A percentile compares a stretch with the other conserved stretches of the same genome.
These are phyloP conservation scores for Lentinula detonsa DNA, from an alignment of 768 basidiomycete genomes.

Conservation along the genomic window DNA sequence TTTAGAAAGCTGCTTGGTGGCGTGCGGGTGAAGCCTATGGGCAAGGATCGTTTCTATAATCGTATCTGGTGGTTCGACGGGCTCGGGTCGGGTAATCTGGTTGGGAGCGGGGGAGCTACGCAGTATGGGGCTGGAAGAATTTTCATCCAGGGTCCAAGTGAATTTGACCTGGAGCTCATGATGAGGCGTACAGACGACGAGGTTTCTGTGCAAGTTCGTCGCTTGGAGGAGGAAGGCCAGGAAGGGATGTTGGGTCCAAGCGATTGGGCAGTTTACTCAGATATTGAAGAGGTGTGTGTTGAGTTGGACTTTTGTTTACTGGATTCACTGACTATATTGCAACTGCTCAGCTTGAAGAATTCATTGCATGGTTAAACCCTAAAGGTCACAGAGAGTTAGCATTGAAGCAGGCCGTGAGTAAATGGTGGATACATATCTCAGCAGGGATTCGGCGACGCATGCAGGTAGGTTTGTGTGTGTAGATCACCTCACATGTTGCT, in stretches of 20 bases:
- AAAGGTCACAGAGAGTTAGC: constrained; percentile 88
- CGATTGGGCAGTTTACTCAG: constrained; percentile 91
- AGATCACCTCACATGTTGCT: constrained; percentile 1
- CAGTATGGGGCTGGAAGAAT: constrained; percentile 86
- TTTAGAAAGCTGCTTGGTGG: constrained; percentile 86
- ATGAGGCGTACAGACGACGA: constrained; percentile 52
- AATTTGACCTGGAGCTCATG: constrained; percentile 71
- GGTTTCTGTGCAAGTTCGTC: constrained; percentile 42
- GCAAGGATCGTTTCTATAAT: constrained; percentile 91
- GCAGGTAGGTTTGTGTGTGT: constrained; percentile 44
- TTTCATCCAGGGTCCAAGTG: constrained; percentile 89
- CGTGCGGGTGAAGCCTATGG: constrained; percentile 82
- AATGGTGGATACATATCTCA: constrained; percentile 81
- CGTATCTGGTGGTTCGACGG: constrained; percentile 99
- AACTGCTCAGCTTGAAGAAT: constrained; percentile 63
- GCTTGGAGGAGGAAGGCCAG: constrained; percentile 75
- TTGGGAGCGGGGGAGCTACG: constrained; percentile 72
- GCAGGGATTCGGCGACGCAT: constrained; percentile 73
- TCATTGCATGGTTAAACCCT: constrained; percentile 84
- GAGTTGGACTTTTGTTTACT: not conserved
- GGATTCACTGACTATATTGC: constrained; percentile 9
- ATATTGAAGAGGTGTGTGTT: constrained; percentile 73
- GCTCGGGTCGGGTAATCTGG: constrained; percentile 76
- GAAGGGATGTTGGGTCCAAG: constrained; percentile 65
- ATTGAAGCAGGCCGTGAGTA: constrained; percentile 68